Conservation (phyloP, 441 rosid genomes). For the Populus hybrid region DNA sequence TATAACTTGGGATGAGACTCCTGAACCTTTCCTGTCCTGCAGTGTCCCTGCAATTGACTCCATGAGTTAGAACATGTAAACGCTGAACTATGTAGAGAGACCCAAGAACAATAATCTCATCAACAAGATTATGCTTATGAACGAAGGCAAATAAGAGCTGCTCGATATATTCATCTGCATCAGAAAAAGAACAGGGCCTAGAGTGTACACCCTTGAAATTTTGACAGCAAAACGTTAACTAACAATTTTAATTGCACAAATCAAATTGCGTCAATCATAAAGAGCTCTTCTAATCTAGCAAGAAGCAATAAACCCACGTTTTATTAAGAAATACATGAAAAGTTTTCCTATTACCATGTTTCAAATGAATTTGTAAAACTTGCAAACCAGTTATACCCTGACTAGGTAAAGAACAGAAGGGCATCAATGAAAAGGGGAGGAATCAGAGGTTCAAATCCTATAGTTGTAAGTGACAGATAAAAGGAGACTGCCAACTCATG, state of each 20-base stretch:
- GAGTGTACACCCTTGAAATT: neutral
- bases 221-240: neutral
- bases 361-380: neutral
- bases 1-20: constrained; percentile 58
- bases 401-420: neutral
- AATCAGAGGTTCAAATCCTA: neutral
- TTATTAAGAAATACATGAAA: neutral
- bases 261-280: neutral
- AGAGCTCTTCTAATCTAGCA: neutral
- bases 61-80: neutral
- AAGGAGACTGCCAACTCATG: neutral
- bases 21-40: constrained; percentile 59
- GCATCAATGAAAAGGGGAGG: neutral
- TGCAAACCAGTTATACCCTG: neutral
- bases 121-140: neutral
- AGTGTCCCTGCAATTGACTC: constrained; percentile 62
- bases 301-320: neutral
- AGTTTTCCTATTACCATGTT: neutral
- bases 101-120: neutral
- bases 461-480: neutral
- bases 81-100: neutral
- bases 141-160: neutral
- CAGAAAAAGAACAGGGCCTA: neutral
- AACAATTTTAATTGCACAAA: neutral
- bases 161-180: neutral